phyloP scores from a whole-genome alignment of 371 early-diverging fungal species.

The Massospora cicadina region DNA sequence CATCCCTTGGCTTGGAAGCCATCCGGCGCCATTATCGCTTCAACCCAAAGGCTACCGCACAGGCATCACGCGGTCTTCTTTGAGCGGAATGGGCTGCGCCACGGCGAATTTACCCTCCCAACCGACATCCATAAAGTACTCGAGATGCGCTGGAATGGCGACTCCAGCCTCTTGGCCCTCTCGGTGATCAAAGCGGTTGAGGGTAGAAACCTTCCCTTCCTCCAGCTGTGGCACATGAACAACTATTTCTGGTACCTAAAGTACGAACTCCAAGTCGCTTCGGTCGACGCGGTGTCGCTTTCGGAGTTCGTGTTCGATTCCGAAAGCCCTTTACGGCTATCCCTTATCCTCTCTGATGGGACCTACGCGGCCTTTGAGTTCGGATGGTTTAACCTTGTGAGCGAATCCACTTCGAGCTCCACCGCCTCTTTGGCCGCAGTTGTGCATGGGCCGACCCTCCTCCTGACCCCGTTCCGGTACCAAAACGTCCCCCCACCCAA shows the following conservation, averaged over 20 bases:
- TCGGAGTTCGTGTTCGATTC: background rate
- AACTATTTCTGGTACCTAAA: slow-evolving; percentile 71
- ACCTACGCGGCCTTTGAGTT: slow-evolving; percentile 32
- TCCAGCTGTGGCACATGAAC: slow-evolving; percentile 80
- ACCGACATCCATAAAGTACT: slow-evolving; percentile 21
- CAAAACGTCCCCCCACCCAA: slow-evolving; percentile 93
- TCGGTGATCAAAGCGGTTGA: slow-evolving; percentile 18
- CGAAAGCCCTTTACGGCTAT: background rate
- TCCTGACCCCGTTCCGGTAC: slow-evolving; percentile 70
- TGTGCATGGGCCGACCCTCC: slow-evolving; percentile 45
- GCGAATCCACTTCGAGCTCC: slow-evolving; percentile 32
- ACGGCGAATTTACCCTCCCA: slow-evolving; percentile 78
- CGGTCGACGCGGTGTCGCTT: background rate
- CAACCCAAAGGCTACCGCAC: slow-evolving; percentile 60
- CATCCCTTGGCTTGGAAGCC: slow-evolving; percentile 76
- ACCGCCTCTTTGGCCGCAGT: slow-evolving; percentile 55
- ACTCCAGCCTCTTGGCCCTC: slow-evolving; percentile 72
- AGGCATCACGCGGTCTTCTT: slow-evolving; percentile 80
- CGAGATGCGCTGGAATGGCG: slow-evolving; percentile 62
- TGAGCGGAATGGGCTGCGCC: slow-evolving; percentile 85
- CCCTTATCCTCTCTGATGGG: slow-evolving; percentile 17
- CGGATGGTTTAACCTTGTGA: slow-evolving; percentile 16
- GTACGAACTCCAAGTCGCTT: slow-evolving; percentile 10
- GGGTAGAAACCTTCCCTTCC: slow-evolving; percentile 13
- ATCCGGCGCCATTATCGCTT: slow-evolving; percentile 71